A percentile compares a stretch with the other conserved stretches of the same genome.
These are phyloP conservation scores for Fusarium albosuccineum DNA, from an alignment of 2,329 filamentous ascomycete genomes.

Conservation along the genomic window DNA sequence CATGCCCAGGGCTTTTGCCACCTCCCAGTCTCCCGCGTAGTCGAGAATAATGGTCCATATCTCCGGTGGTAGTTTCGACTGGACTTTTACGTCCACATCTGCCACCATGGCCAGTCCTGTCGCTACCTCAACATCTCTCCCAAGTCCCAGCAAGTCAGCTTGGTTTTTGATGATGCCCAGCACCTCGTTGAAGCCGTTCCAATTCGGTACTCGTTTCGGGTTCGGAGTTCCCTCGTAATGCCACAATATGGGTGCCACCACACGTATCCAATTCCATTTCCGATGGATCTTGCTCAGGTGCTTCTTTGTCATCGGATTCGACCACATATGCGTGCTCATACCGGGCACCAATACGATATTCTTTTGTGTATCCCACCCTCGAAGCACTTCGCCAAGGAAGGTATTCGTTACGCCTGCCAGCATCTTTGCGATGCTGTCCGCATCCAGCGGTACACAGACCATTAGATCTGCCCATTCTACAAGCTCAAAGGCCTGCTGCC, in stretches of 20 bases:
- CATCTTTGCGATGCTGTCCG: conserved; percentile 89
- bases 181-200: conserved; percentile 78
- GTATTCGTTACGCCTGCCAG: conserved; percentile 85
- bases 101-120: conserved; percentile 55
- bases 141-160: conserved; percentile 79
- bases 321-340: conserved; percentile 92
- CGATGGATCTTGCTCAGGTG: conserved; percentile 85
- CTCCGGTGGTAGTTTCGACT: conserved; percentile 78
- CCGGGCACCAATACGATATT: conserved; percentile 87
- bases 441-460: conserved; percentile 86
- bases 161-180: conserved; percentile 82
- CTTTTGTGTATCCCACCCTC: conserved; percentile 90
- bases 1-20: conserved; percentile 83
- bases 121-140: conserved; percentile 74
- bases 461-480: conserved; percentile 91
- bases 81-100: conserved; percentile 50
- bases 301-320: conserved; percentile 88
- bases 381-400: conserved; percentile 81
- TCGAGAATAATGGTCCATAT: conserved; percentile 92
- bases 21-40: conserved; percentile 89
- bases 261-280: conserved; percentile 89
- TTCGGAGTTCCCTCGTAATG: conserved; percentile 71
- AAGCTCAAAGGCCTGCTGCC: conserved; percentile 71
- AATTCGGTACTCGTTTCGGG: conserved; percentile 68
- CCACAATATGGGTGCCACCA: conserved; percentile 87